Conservation (phyloP, 2,329 filamentous ascomycete species). For the Fusarium drepaniforme region DNA sequence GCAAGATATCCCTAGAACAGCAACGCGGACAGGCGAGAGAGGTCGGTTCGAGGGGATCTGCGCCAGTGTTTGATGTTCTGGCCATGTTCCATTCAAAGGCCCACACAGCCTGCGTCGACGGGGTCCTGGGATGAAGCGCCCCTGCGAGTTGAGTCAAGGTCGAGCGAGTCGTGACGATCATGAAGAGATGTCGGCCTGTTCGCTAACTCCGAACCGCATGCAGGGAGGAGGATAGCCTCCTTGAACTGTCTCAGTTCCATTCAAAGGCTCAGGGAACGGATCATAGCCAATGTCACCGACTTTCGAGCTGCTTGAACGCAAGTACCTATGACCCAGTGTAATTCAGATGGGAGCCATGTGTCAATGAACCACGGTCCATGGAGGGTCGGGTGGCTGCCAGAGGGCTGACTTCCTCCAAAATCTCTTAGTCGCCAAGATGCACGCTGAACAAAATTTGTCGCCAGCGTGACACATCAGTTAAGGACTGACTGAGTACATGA, state of each 20-base stretch:
- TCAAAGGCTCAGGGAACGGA: conserved; percentile 3
- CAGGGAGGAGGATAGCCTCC: conserved; percentile 20
- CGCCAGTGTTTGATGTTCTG: background rate
- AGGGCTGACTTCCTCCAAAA: background rate
- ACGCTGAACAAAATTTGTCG: background rate
- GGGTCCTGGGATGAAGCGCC: conserved; percentile 26
- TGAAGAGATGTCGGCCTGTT: conserved; percentile 15
- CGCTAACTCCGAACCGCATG: conserved; percentile 16
- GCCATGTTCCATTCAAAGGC: conserved; percentile 11
- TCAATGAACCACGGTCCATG: background rate
- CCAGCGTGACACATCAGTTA: conserved; percentile 15
- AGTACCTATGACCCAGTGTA: conserved; percentile 7
- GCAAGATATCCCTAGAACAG: conserved; percentile 8
- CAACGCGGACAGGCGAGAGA: background rate
- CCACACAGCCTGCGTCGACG: conserved; percentile 19
- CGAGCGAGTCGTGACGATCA: conserved; percentile 10
- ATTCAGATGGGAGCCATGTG: background rate
- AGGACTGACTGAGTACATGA: background rate
- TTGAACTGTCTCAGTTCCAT: background rate
- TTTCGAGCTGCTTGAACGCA: background rate
- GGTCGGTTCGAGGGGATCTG: background rate
- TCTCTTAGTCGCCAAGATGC: conserved; percentile 6
- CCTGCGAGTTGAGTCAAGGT: conserved; percentile 19
- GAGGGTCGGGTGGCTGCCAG: conserved; percentile 3
- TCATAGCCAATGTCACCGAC: background rate